Base-by-base conservation (phyloP, 2,329 filamentous ascomycete species). In the Colletotrichum horii region DNA sequence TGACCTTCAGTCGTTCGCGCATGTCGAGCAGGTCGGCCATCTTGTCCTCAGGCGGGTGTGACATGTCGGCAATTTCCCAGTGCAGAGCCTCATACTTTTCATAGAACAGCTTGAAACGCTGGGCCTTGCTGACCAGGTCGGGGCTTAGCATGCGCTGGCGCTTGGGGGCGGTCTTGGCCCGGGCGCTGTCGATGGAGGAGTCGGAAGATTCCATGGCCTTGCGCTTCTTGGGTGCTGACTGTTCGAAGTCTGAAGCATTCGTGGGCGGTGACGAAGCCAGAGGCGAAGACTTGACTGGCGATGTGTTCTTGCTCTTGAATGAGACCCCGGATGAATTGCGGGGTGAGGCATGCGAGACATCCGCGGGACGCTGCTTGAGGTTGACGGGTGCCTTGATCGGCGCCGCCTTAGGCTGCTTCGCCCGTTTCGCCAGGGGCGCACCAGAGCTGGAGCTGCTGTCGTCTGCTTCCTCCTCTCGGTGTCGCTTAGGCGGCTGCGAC, bases 241-340 rank as follows among this genome's bases (percentile, higher is more conserved):
- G 85, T 34, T 92, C 91, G 48, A 93, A 83, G 73, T 93, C 91
- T 2, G 91, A 93, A 1, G 91, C 92, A 77, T 93, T 93, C 9
- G 91, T 93, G 0, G 91, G 91, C 15, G 91, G 91, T 8, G 91
- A 93, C 2, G 91, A 91, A n/a, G 91, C 91, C 22, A 93, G 84
- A 6, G 91, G 92, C 12, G 92, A 93, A 4, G 92, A 93, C 81
- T 93, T 93, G 66, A 87, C 86, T 1, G 91, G 91, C 8, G 91
- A 92, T 0, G 88, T 92, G 76, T 88, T 86, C 74, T 80, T 77
- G 78, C 80, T 83, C 78, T 84, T 83, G 73, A 84, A 82, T 1
- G 87, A 87, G 34, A 83, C 79, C 11, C 82, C 84, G 8, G 88
- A 86, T 3, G 85, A 85, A 30, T 78, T 81, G 34, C 83, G 83